Base-by-base conservation (phyloP, 1,284 basidiomycete genomes). In the Moniliella sp. region DNA sequence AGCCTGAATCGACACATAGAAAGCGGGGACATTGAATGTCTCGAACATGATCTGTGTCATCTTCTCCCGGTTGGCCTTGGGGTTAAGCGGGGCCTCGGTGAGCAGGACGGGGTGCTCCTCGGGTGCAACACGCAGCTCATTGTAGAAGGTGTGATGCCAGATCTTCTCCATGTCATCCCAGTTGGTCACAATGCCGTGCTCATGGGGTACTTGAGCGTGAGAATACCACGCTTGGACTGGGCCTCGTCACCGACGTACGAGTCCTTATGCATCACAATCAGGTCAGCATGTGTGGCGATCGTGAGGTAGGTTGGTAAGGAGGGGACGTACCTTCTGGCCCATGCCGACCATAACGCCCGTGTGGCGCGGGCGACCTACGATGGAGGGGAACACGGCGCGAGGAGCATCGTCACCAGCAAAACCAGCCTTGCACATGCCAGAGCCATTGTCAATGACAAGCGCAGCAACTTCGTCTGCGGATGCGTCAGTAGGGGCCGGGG, bases 11-110 rank as follows among this genome's bases (percentile, higher is more conserved):
- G 78, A 72, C 48, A 84, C 80, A 69, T 84, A 84, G 70, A 86
- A 83, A 10, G 81, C 81, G 35, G 81, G 81, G 3, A 73, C 74
- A 66, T 84, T 86, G 73, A 88, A 86, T 28, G 81, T 86, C 70
- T 88, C 81, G 64, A 88, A 88, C 78, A 84, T 84, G 70, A 84
- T 83, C 67, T 84, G 80, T 42, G 80, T 83, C 80, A 84, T 84
- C 72, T 84, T 84, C 69, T 88, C 81, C 61, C 81, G 70, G 69
- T 86, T 84, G 41, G 76, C 76, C 70, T 84, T 86, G 51, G 82
- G 81, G 70, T 84, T 88, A 46, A 83, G 72, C 67, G 81, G 71
- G n/a, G 81, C 82, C 66, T 88, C 82, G 43, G 82, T 86, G 69
- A 88, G 70, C 27, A 88, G 71, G 44, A 84, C 78, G 44, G 82